Percentiles rank a stretch among this genome's conserved stretches.
Evolutionary conservation across 768 basidiomycete species (phyloP).

Genomic region (Auricularia cornea): DNA sequence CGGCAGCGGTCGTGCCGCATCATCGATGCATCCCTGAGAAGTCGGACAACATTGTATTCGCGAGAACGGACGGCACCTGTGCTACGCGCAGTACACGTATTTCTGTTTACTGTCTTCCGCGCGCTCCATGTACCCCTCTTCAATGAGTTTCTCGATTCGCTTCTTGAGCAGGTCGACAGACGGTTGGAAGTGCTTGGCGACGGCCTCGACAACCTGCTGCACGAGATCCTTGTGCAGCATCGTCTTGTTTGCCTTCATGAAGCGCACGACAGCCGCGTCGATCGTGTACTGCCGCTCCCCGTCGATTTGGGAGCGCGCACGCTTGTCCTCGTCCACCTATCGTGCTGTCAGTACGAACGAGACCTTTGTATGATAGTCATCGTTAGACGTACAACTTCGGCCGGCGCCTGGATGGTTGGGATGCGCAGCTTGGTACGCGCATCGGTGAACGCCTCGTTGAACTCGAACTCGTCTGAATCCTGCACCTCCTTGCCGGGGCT

Average conservation of each 20-base stretch:
- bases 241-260: slow-evolving; percentile 92
- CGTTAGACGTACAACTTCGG: slow-evolving; percentile 56
- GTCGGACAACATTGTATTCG: too few relatives aligned
- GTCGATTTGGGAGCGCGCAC: slow-evolving; percentile 77
- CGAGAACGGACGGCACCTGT: too few relatives aligned
- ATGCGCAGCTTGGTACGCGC: slow-evolving; percentile 76
- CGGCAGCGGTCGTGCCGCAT: too few relatives aligned
- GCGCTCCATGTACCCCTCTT: slow-evolving; percentile 77
- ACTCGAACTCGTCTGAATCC: slow-evolving; percentile 66
- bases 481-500: slow-evolving; percentile 73
- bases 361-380: too few relatives aligned
- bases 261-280: slow-evolving; percentile 92
- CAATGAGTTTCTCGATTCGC: slow-evolving; percentile 72
- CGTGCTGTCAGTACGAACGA: too few relatives aligned
- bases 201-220: slow-evolving; percentile 75
- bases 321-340: slow-evolving; percentile 83
- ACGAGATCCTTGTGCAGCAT: slow-evolving; percentile 72
- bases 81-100: slow-evolving; percentile 71
- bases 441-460: slow-evolving; percentile 79
- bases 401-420: slow-evolving; percentile 88
- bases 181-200: slow-evolving; percentile 82
- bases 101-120: slow-evolving; percentile 61
- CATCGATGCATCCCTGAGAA: too few relatives aligned
- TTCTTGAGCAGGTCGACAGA: slow-evolving; percentile 80
- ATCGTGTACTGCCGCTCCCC: slow-evolving; percentile 78